Evolutionary conservation across 352 stramenopile species (phyloP), one percentile per base, ranked within the genome.

Genomic region (Pythium chondricola): DNA sequence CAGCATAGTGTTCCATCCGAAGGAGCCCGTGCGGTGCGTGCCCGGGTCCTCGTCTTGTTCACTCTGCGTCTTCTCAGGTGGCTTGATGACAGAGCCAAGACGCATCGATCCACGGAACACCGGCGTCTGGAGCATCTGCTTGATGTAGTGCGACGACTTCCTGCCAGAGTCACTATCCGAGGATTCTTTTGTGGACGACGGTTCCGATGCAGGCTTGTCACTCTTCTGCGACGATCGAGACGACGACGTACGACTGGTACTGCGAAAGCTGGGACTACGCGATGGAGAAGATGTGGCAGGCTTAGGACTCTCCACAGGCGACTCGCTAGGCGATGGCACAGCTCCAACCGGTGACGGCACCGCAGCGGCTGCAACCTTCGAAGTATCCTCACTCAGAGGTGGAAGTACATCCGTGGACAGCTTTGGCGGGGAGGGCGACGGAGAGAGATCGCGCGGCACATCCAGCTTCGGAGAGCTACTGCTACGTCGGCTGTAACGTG

Each of bases 31-130:
- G 21, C 74, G 69, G 27, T 69, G 55, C 16, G 25, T 21, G 21
- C 41, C 6, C 16, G 40, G 27, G 14, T 41, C 47, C 14, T 75
- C 51, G 33, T 66, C 48, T 31, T 61, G 29, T 24, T 60, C 42
- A 32, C 53, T 65, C 16, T 71, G 58, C 13, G 71, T 53, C 54
- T 83, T 83, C 56, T 79, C 67, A 26, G 67, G 67, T 3, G 70
- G 52, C 45, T 72, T 74, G 60, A 92, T 92, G 39, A 92, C 73
- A 0, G 77, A 85, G 3, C 81, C 77, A 4, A 89, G 58, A 11
- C 77, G 74, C 71, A 89, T 89, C 14, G 79, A 74, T 8, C 70
- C 74, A 52, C 87, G 85, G 53, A 91, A 90, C 40, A 90, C 80
- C 24, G 82, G 82, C 6, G 82, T 88, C 53, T 89, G 78, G 24